Evolutionary conservation across 1,139 yeast genomes (phyloP).

Genomic region (Debaryomycetaceae sp.): DNA sequence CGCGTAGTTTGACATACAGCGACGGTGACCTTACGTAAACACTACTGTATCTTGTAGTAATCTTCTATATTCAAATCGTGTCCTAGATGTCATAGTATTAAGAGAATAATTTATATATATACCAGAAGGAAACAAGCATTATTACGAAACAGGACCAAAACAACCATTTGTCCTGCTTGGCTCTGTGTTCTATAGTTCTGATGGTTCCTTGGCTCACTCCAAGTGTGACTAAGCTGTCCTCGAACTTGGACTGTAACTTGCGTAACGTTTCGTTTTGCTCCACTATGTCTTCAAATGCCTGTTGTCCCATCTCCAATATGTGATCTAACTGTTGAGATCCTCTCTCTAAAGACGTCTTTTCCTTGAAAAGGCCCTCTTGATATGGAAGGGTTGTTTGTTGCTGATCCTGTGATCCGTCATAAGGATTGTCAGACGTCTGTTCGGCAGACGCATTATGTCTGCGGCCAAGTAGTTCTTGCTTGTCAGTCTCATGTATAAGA

Average conservation of each 20-base stretch:
- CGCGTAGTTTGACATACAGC: no score
- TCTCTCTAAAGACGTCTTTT: conserved; percentile 59
- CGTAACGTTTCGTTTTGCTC: conserved; percentile 76
- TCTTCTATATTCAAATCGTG: no score
- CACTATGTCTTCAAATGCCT: conserved; percentile 80
- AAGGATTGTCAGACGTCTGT: conserved; percentile 57
- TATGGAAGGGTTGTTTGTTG: conserved; percentile 32
- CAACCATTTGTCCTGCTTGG: conserved; percentile 84
- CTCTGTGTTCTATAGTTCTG: conserved; percentile 73
- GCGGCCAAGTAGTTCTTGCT: conserved; percentile 62
- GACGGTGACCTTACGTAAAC: no score
- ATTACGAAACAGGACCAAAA: conserved; percentile 73
- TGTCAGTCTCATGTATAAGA: conserved; percentile 46
- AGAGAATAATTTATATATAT: conserved; percentile 63
- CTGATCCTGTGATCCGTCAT: conserved; percentile 28
- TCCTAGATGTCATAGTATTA: conserved; percentile 15
- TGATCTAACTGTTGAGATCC: conserved; percentile 85
- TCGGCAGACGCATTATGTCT: conserved; percentile 25
- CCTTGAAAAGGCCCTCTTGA: conserved; percentile 68
- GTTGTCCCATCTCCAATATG: conserved; percentile 84
- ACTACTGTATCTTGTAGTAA: no score
- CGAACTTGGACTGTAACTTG: conserved; percentile 61
- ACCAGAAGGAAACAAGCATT: conserved; percentile 66
- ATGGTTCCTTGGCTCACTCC: conserved; percentile 90
- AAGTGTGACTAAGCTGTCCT: conserved; percentile 68